A percentile compares a stretch with the other conserved stretches of the same genome.
These are phyloP conservation scores for Seminavis robusta DNA, from an alignment of 108 stramenopile genomes.

Conservation along the genomic window DNA sequence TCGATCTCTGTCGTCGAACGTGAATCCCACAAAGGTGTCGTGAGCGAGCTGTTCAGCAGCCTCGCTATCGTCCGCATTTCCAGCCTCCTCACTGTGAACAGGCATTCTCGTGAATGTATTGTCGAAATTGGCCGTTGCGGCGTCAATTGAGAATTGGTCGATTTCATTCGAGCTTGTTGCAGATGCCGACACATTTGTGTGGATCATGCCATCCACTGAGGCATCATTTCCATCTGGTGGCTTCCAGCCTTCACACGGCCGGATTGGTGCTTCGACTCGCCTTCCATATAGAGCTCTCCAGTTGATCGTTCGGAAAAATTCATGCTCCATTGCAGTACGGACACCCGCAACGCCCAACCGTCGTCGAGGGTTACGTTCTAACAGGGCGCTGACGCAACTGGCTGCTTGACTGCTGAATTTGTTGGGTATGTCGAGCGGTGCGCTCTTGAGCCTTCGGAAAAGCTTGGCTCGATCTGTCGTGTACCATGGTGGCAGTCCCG, in stretches of 20 bases:
- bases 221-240: constrained; percentile 38
- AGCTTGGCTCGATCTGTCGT: constrained; percentile 93
- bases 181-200: no score
- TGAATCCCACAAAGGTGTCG: constrained; percentile 82
- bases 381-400: constrained; percentile 59
- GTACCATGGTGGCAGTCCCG: constrained; percentile 97
- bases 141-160: no score
- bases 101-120: constrained; percentile 83
- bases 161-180: no score
- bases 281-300: constrained; percentile 71
- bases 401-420: constrained; percentile 58
- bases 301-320: constrained; percentile 78
- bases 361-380: constrained; percentile 75
- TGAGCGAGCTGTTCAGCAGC: constrained; percentile 63
- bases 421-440: constrained; percentile 78
- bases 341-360: constrained; percentile 73
- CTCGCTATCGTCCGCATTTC: constrained; percentile 32
- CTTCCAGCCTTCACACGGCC: constrained; percentile 89
- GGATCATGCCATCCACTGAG: constrained; percentile 1
- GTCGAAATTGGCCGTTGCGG: constrained; percentile 86
- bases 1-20: constrained; percentile 65
- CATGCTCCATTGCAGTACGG: constrained; percentile 80
- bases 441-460: constrained; percentile 84
- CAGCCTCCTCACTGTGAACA: constrained; percentile 73
- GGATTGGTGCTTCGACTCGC: constrained; percentile 75